These are phyloP conservation scores for Schizochytrium sp. DNA, from an alignment of 108 stramenopile genomes.

Conservation along the genomic window DNA sequence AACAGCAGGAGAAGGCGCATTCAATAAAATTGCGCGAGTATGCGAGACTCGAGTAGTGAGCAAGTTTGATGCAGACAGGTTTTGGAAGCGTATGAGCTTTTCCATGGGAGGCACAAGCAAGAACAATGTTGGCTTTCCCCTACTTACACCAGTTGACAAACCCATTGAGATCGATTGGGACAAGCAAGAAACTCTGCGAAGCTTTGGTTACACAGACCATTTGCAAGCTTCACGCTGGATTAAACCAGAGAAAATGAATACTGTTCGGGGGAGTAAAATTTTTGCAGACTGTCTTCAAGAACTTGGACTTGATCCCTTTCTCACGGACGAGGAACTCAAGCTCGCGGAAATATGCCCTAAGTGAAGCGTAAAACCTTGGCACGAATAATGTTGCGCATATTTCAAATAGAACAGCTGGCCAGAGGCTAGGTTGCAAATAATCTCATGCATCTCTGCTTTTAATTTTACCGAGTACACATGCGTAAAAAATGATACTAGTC, in stretches of 20 bases:
- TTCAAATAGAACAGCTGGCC: not conserved
- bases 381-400: not conserved
- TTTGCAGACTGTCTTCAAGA: not conserved
- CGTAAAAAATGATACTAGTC: no score
- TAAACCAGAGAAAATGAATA: constrained; percentile 1
- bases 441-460: not conserved
- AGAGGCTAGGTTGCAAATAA: not conserved
- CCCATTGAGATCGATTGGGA: constrained; percentile 30
- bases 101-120: constrained; percentile 55
- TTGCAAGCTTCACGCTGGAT: constrained; percentile 42
- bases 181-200: constrained; percentile 38
- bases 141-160: constrained; percentile 28
- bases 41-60: constrained; percentile 22
- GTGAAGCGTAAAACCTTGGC: not conserved
- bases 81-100: constrained; percentile 32
- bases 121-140: constrained; percentile 38
- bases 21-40: constrained; percentile 33
- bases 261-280: not conserved
- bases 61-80: constrained; percentile 42
- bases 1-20: not conserved
- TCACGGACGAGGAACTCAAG: not conserved
- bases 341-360: not conserved
- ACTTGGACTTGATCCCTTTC: not conserved
- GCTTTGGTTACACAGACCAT: constrained; percentile 36
- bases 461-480: no score